Conservation (phyloP, 257 asterid genomes). For the Eucommia ulmoides region DNA sequence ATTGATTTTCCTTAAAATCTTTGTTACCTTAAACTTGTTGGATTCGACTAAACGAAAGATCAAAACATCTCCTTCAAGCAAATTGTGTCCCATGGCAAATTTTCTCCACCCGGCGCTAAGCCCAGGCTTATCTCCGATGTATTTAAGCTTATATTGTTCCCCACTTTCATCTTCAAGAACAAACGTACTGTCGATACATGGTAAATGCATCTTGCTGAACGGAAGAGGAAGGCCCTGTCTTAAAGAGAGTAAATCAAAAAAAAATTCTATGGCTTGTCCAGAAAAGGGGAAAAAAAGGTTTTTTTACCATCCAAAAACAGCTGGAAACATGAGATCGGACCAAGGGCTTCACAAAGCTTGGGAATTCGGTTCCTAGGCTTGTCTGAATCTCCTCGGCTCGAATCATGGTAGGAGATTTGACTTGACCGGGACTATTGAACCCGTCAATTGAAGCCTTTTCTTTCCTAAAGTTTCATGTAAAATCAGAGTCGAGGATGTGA, state of each 20-base stretch:
- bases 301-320: slow-evolving; percentile 93
- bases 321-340: slow-evolving; percentile 90
- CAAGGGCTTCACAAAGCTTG: slow-evolving; percentile 45
- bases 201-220: slow-evolving; percentile 65
- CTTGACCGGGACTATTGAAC: slow-evolving; percentile 25
- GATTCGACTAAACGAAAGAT: slow-evolving; percentile 51
- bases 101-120: slow-evolving; percentile 95
- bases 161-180: slow-evolving; percentile 52
- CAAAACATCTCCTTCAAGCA: slow-evolving; percentile 80
- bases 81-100: slow-evolving; percentile 61
- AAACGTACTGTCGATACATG: slow-evolving; percentile 41
- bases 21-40: slow-evolving; percentile 57
- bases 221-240: slow-evolving; percentile 79
- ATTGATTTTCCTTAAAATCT: neutral
- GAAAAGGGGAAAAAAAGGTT: neutral
- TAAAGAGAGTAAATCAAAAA: slow-evolving; percentile 5
- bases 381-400: slow-evolving; percentile 80
- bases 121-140: slow-evolving; percentile 73
- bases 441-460: slow-evolving; percentile 30
- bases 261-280: neutral
- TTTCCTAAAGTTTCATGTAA: slow-evolving; percentile 24
- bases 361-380: slow-evolving; percentile 53
- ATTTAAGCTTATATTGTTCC: slow-evolving; percentile 57
- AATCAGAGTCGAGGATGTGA: slow-evolving; percentile 4
- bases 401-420: slow-evolving; percentile 56